Evolutionary conservation across 768 basidiomycete species (phyloP).

Genomic region (Leccinellum rugosiceps): DNA sequence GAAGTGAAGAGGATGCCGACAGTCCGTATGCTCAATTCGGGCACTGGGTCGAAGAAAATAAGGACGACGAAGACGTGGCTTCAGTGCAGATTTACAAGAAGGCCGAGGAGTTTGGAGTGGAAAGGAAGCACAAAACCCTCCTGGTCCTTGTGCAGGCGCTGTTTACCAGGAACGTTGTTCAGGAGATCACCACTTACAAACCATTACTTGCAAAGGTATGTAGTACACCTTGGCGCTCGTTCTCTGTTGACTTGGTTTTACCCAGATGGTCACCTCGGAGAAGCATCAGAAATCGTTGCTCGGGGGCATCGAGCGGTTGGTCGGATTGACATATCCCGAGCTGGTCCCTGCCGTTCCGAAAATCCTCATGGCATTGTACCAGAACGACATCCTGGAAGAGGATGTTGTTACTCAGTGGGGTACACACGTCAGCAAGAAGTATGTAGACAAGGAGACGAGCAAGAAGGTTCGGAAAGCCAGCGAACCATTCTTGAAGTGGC

Average conservation of each 20-base stretch:
- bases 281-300: slow-evolving; percentile 94
- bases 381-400: slow-evolving; percentile 89
- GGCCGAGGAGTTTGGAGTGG: slow-evolving; percentile 86
- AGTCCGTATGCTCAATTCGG: slow-evolving; percentile 85
- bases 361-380: slow-evolving; percentile 92
- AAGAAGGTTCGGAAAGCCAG: slow-evolving; percentile 96
- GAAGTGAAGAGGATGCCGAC: slow-evolving; percentile 82
- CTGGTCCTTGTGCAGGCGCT: slow-evolving; percentile 80
- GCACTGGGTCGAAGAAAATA: slow-evolving; percentile 79
- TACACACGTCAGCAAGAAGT: slow-evolving; percentile 95
- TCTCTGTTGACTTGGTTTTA: slow-evolving; percentile 6
- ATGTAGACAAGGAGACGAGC: slow-evolving; percentile 89
- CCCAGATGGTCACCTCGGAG: slow-evolving; percentile 83
- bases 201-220: slow-evolving; percentile 71
- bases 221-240: neutral
- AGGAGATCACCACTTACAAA: slow-evolving; percentile 62
- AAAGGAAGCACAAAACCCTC: slow-evolving; percentile 91
- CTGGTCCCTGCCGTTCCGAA: slow-evolving; percentile 76
- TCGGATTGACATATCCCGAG: slow-evolving; percentile 72
- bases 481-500: slow-evolving; percentile 96
- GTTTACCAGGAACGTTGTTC: slow-evolving; percentile 70
- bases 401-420: slow-evolving; percentile 90
- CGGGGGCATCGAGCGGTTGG: slow-evolving; percentile 87
- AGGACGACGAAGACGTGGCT: slow-evolving; percentile 33
- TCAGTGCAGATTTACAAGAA: slow-evolving; percentile 78